Evolutionary conservation across 2,329 filamentous ascomycete genomes (phyloP), one percentile per base, ranked within the genome.

Genomic region (Erysiphe pulchra): DNA sequence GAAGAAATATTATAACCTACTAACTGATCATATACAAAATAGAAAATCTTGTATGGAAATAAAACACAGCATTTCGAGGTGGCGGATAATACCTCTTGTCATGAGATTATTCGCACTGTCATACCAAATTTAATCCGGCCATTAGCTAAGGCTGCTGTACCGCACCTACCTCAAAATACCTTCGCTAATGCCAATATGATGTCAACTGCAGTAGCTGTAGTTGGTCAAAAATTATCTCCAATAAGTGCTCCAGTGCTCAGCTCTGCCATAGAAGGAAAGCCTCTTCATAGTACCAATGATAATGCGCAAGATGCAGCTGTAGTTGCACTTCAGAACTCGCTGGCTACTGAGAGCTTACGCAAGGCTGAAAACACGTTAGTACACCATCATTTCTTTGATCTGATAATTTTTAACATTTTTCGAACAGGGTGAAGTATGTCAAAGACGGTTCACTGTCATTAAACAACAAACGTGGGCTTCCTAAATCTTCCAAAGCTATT

Each of bases 1-100:
- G 30, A 36, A 33, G n/a, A 16, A 34, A 16, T 34, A 12, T 13
- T 16, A 34, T 34, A 9, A 12, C 9, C 11, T 12, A 16, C 37
- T 39, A 16, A 39, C 37, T 12, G 17, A 16, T 39, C 9, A 11
- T 20, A 17, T 12, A 17, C 52, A 75, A 72, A 67, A 64, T 51
- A 75, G 72, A 67, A 64, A 17, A 63, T 77, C 41, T 61, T 65
- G 38, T 75, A 70, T 52, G 71, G 69, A 51, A 62, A 63, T 17
- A 64, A 63, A 50, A 65, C 64, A 30, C 64, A 72, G 52, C 59
- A 59, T 41, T 63, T 74, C 48, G 56, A 62, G 45, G 62, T 59
- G 45, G 62, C 62, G 14, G 50, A 62, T 44, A 33, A 11, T 14
- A 16, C n/a, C 28, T 32, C 30, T 7, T 33, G 24, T 4, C 34